A percentile compares a stretch with the other conserved stretches of the same genome.
These are phyloP conservation scores for Populus davidiana DNA, from an alignment of 345 rosid species.

Conservation along the genomic window DNA sequence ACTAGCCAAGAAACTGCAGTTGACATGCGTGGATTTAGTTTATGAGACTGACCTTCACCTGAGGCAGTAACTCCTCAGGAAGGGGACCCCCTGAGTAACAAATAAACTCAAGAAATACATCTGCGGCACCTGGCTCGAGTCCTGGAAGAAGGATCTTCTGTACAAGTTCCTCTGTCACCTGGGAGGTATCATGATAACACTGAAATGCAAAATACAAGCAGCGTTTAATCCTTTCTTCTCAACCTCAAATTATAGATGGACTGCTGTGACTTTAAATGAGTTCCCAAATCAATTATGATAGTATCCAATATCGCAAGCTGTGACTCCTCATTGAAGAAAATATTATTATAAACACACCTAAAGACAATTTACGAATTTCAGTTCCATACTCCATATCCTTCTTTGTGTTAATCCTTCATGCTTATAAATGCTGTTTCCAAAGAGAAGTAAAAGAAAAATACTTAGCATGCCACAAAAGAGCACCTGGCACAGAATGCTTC, in stretches of 20 bases:
- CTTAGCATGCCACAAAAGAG: not conserved
- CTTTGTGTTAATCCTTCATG: not conserved
- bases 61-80: slow-evolving; percentile 84
- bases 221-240: not conserved
- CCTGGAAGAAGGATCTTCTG: slow-evolving; percentile 82
- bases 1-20: not conserved
- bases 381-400: not conserved
- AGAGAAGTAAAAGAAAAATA: not conserved
- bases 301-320: not conserved
- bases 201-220: slow-evolving; percentile 30
- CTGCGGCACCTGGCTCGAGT: slow-evolving; percentile 83
- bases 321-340: not conserved
- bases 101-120: slow-evolving; percentile 84
- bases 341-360: not conserved
- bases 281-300: too few species aligned
- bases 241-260: too few species aligned
- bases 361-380: not conserved
- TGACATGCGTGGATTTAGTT: not conserved
- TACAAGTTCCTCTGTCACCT: slow-evolving; percentile 87
- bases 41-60: slow-evolving; percentile 52
- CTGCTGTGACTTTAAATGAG: too few species aligned
- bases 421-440: not conserved
- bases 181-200: slow-evolving; percentile 79
- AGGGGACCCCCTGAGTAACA: slow-evolving; percentile 92
- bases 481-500: slow-evolving; percentile 73